Percentiles rank a stretch among this genome's conserved stretches.
These are phyloP conservation scores for Sporisorium graminicola DNA, from an alignment of 1,284 basidiomycete genomes.

Conservation along the genomic window DNA sequence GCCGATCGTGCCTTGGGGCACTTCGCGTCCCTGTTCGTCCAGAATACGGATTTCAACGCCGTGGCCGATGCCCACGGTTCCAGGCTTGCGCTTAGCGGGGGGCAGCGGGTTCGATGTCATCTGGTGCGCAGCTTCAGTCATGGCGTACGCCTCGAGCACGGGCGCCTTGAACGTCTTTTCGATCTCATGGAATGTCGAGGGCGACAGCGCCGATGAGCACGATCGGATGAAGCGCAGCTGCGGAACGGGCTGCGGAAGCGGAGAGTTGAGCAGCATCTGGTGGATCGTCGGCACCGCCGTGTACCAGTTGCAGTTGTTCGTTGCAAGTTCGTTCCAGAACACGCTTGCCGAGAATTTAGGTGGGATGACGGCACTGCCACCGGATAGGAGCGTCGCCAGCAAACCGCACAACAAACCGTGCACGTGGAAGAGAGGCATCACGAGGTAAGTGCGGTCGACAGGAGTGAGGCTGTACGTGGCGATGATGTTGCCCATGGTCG, in stretches of 20 bases:
- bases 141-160: constrained; percentile 72
- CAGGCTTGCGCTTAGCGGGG: constrained; percentile 70
- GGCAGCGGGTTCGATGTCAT: constrained; percentile 71
- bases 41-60: constrained; percentile 72
- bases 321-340: constrained; percentile 75
- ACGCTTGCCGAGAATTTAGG: constrained; percentile 74
- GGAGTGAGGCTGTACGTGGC: constrained; percentile 73
- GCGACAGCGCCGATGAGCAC: constrained; percentile 72
- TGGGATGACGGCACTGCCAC: constrained; percentile 76
- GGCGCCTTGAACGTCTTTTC: constrained; percentile 72
- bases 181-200: constrained; percentile 71
- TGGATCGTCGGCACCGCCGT: constrained; percentile 73
- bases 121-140: constrained; percentile 72
- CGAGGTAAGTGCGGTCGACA: constrained; percentile 72
- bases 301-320: constrained; percentile 61
- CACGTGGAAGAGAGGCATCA: constrained; percentile 80
- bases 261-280: constrained; percentile 71
- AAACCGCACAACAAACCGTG: constrained; percentile 78
- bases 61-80: constrained; percentile 72
- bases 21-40: constrained; percentile 69
- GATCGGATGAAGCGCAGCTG: constrained; percentile 73
- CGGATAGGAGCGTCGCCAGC: constrained; percentile 75
- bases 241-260: constrained; percentile 69
- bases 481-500: constrained; percentile 74
- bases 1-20: constrained; percentile 69